phyloP scores from a whole-genome alignment of 2,329 filamentous ascomycete species.

The Colletotrichum spaethianum region DNA sequence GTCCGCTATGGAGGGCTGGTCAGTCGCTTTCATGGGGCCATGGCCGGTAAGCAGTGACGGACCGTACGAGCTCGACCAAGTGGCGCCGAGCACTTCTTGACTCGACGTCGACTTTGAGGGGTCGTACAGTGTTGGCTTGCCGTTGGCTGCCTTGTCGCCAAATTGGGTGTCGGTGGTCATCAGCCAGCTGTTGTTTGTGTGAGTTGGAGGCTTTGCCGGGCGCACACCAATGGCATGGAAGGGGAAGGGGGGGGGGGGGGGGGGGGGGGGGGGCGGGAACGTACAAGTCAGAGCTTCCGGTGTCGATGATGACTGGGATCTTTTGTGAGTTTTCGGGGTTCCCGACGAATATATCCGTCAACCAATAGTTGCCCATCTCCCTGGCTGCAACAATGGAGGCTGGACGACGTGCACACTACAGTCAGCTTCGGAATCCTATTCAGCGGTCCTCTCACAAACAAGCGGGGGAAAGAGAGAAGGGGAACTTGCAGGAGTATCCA shows the following conservation, averaged over 20 bases:
- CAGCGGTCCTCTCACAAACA: neutral
- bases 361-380: constrained; percentile 28
- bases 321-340: constrained; percentile 10
- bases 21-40: neutral
- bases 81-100: constrained; percentile 55
- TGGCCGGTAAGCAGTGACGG: constrained; percentile 53
- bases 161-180: constrained; percentile 51
- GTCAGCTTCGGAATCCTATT: neutral
- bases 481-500: constrained; percentile 23
- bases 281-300: constrained; percentile 33
- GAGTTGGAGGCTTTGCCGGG: neutral
- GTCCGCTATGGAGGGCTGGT: constrained; percentile 52
- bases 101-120: constrained; percentile 63
- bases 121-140: constrained; percentile 60
- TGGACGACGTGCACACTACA: neutral
- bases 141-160: constrained; percentile 47
- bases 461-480: neutral
- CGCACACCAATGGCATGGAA: neutral
- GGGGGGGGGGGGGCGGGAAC: neutral
- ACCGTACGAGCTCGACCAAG: constrained; percentile 66
- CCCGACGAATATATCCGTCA: constrained; percentile 34
- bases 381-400: constrained; percentile 18
- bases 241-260: too few species aligned
- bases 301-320: constrained; percentile 37
- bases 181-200: constrained; percentile 32